phyloP scores from a whole-genome alignment of 2,329 filamentous ascomycete species.

The Didymosphaeria variabile region DNA sequence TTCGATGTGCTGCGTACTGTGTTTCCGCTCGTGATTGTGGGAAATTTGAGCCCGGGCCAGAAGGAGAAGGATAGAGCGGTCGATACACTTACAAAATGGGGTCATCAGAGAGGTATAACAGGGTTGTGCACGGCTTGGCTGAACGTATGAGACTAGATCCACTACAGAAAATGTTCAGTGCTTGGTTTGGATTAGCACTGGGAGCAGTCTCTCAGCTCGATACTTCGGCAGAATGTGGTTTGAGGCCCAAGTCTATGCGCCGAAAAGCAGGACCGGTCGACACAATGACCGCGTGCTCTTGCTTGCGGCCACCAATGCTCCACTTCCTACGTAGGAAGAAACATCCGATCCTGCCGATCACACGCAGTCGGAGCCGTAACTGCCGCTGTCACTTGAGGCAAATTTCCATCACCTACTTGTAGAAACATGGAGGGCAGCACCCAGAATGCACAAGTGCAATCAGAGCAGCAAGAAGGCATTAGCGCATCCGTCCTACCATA shows the following conservation, averaged over 20 bases:
- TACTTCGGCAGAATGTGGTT: background rate
- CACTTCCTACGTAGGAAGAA: background rate
- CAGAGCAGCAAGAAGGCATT: background rate
- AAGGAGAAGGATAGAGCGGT: constrained; percentile 26
- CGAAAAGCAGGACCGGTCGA: background rate
- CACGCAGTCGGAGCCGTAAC: background rate
- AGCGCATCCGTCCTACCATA: no score
- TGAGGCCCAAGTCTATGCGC: background rate
- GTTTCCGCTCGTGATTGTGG: constrained; percentile 36
- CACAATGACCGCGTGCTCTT: background rate
- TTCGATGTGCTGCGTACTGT: constrained; percentile 39
- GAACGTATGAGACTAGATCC: constrained; percentile 9
- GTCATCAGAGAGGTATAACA: constrained; percentile 25
- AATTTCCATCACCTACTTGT: no score
- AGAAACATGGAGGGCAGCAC: no score
- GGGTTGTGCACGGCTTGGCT: constrained; percentile 28
- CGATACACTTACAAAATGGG: constrained; percentile 38
- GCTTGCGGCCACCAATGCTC: background rate
- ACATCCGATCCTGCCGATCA: background rate
- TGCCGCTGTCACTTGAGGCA: background rate
- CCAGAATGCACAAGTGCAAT: background rate
- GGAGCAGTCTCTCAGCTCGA: background rate
- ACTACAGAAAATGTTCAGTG: background rate
- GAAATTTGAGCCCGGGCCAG: constrained; percentile 26
- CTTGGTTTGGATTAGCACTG: background rate